These are phyloP conservation scores for Solanum chaucha DNA, from an alignment of 257 asterid genomes.

Conservation along the genomic window DNA sequence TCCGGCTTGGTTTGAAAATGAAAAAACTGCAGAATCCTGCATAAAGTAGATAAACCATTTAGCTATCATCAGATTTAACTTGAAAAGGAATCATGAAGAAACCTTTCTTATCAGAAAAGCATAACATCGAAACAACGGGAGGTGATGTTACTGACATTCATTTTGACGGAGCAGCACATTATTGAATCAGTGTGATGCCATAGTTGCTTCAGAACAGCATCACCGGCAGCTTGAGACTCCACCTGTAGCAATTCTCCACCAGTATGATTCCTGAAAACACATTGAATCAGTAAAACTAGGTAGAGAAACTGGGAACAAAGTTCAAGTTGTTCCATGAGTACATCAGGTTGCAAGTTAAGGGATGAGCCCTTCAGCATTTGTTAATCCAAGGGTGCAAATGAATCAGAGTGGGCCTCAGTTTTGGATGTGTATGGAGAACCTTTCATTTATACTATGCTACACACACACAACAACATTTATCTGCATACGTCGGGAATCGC, in stretches of 20 bases:
- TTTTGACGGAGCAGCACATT: constrained; percentile 89
- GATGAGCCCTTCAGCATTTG: background rate
- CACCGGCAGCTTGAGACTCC: constrained; percentile 39
- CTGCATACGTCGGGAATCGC: background rate
- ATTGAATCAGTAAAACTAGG: background rate
- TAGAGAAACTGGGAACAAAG: background rate
- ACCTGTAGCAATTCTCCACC: constrained; percentile 62
- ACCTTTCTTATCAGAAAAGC: background rate
- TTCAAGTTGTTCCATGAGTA: background rate
- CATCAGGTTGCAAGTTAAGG: background rate
- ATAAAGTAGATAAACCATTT: background rate
- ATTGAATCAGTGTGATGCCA: constrained; percentile 90
- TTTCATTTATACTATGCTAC: background rate
- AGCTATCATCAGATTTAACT: background rate
- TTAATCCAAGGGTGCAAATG: background rate
- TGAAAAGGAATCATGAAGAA: background rate
- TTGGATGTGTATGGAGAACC: background rate
- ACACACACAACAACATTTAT: background rate
- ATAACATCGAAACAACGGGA: background rate
- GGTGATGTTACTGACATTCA: constrained; percentile 40
- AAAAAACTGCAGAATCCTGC: constrained; percentile 82
- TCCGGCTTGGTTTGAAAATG: constrained; percentile 91
- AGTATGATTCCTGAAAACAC: constrained; percentile 48
- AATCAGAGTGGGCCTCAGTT: background rate
- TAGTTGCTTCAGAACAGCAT: constrained; percentile 65